Percentiles rank a stretch among this genome's conserved stretches.
Conservation (phyloP, 1,284 basidiomycete species). For the Puccinia polysora region DNA sequence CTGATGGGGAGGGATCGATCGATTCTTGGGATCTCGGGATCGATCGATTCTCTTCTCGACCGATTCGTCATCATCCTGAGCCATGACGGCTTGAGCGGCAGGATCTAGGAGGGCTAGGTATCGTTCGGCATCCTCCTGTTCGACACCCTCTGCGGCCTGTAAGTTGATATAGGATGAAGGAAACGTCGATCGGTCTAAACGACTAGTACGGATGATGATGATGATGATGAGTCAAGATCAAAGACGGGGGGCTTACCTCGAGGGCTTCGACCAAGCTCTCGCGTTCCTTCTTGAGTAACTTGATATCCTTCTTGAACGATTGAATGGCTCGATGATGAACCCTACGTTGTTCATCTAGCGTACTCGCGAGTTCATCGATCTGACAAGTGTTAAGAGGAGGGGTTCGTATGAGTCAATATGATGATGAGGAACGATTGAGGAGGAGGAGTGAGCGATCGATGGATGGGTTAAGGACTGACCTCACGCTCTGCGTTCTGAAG, state of each 20-base stretch:
- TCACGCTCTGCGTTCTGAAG: slow-evolving; percentile 39
- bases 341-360: slow-evolving; percentile 25
- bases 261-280: slow-evolving; percentile 36
- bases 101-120: slow-evolving; percentile 40
- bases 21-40: background rate
- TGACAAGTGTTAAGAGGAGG: background rate
- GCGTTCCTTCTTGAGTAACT: slow-evolving; percentile 33
- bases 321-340: slow-evolving; percentile 18
- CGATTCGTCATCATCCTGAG: slow-evolving; percentile 8
- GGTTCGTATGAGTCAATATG: background rate
- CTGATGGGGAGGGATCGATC: background rate
- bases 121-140: slow-evolving; percentile 34
- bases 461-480: background rate
- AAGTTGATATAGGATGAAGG: background rate
- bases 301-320: slow-evolving; percentile 30
- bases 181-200: background rate
- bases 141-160: slow-evolving; percentile 39
- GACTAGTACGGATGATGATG: background rate
- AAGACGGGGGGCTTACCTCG: slow-evolving; percentile 6
- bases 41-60: background rate
- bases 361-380: slow-evolving; percentile 41
- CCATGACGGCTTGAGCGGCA: slow-evolving; percentile 12
- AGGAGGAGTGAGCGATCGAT: background rate
- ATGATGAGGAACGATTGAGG: background rate
- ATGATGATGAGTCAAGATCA: background rate